Evolutionary conservation across 78 protist genomes (phyloP), one percentile per base, ranked within the genome.

Genomic region (Dictyostelium brefeldianum): DNA sequence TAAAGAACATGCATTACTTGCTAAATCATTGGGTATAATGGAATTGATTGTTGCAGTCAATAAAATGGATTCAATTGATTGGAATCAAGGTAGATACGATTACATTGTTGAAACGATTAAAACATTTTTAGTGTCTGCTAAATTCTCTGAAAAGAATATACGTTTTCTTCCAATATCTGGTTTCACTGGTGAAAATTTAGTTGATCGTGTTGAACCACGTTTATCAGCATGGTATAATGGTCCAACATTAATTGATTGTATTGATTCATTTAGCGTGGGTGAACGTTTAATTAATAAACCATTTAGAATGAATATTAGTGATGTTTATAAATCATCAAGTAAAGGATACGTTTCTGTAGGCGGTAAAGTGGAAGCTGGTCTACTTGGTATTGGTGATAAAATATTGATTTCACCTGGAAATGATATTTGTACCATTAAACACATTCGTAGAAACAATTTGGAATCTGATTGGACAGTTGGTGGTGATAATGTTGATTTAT

Each of bases 21-120:
- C 97, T 2, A 90, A 96, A 47, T 64, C 95, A n/a, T 90, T 97
- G 15, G 99, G 99, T 29, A 96, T 98, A 41, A 46, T 62, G 50
- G 98, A 97, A 22, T 67, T 98, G 12, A 57, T 97, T 29, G 98
- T 98, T 3, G 99, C 97, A 7, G 94, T 98, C 94, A 98, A 98
- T 92, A 98, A 98, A 80, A 85, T 98, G 94, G 99, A 98, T 71
- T 46, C 48, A 31, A 69, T 70, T 1, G 87, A 70, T 17, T 95
- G 96, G 95, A 46, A 95, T 27, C 25, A 90, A 64, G 90, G 67
- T 29, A 94, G 98, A 36, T 98, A 67, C 90, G 80, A 96, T 8
- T 85, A 69, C 20, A 82, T 98, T 73, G 64, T 22, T 0, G 97
- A 67, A 36, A 69, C 59, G 14, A 71, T 98, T 18, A 67, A 17